Base-by-base conservation (phyloP, 768 basidiomycete species). In the Tulasnella sp. region DNA sequence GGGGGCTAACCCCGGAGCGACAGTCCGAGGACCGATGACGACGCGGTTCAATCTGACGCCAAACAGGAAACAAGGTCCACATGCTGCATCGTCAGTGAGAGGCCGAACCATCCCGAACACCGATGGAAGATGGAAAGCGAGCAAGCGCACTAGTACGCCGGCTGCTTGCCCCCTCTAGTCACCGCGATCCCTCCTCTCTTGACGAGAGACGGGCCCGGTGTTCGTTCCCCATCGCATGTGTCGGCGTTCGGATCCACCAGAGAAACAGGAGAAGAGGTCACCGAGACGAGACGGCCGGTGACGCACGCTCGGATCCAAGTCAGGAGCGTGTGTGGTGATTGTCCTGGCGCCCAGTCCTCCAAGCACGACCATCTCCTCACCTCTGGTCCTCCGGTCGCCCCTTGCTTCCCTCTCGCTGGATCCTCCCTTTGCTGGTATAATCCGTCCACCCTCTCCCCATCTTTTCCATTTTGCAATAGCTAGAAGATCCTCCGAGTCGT, bases 251-350 rank as follows among this genome's bases (percentile, higher is more conserved):
- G 61, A 67, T 67, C 61, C 32, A 67, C 16, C 15, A 29, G 29
- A 67, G 29, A 23, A 67, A 67, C 61, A 67, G 26, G 29, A 67
- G n/a, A 26, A 67, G 55, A 35, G 61, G 32, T 67, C 61, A 67
- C 61, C 61, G 61, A 67, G 61, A 67, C 61, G 61, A 67, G 61
- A 67, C 61, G 61, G 61, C 32, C 61, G 61, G 61, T 67, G 61
- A 67, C 61, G 61, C 61, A 67, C 61, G 2, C 5, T 26, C 32
- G 61, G 61, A 18, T 26, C 32, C 61, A 67, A 67, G 61, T 67
- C 61, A 67, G 61, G 61, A 67, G 23, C 51, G n/a, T 6, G 23
- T 51, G 51, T 51, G 51, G 20, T 16, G 44, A 15, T 44, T 16
- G 51, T 51, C 51, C 51, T 51, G n/a, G 51, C 32, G 61, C 32